Base-by-base conservation (phyloP, 805 yeast species). In the Lipomyces mesembrius region DNA sequence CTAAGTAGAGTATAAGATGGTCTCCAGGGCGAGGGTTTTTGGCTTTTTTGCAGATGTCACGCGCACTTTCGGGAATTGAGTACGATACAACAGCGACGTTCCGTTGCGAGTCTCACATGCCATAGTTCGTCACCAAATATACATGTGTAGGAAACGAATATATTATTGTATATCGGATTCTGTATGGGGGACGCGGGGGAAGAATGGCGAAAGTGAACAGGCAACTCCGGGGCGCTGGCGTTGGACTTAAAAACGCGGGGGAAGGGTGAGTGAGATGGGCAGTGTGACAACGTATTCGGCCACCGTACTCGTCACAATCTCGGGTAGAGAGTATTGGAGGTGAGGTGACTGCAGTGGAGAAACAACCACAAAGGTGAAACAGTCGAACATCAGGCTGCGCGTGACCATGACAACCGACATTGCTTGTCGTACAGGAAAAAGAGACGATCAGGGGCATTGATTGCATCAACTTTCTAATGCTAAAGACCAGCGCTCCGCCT, bases 361-460 rank as follows among this genome's bases (percentile, higher is more conserved):
- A 43, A 43, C 49, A 43, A 43, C 3, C 22, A n/a, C 22, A n/a
- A 17, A 25, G 22, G 20, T 43, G 20, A n/a, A 43, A 43, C 49
- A 3, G 9, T 17, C 25, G 49, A 43, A 43, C 49, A 43, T n/a
- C 8, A 5, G 49, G 3, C 49, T 17, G 49, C 49, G 49, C 49
- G 49, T 43, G 49, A 43, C 49, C 49, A 43, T 43, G 49, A n/a
- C 49, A 43, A 43, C 49, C 49, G 49, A 12, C 49, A 7, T 17
- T 43, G 49, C n/a, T 43, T 43, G 49, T 43, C 22, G 49, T n/a
- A 43, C 49, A n/a, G 39, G 39, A 17, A 37, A 37, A 12, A 2
- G 49, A 43, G 49, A 6, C 49, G 49, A 43, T 43, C 49, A 43
- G 49, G 49, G 49, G 49, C 49, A 43, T 6, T 7, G 20, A 43